Conservation (phyloP, 2,329 filamentous ascomycete genomes). For the Trichoderma lentiforme region DNA sequence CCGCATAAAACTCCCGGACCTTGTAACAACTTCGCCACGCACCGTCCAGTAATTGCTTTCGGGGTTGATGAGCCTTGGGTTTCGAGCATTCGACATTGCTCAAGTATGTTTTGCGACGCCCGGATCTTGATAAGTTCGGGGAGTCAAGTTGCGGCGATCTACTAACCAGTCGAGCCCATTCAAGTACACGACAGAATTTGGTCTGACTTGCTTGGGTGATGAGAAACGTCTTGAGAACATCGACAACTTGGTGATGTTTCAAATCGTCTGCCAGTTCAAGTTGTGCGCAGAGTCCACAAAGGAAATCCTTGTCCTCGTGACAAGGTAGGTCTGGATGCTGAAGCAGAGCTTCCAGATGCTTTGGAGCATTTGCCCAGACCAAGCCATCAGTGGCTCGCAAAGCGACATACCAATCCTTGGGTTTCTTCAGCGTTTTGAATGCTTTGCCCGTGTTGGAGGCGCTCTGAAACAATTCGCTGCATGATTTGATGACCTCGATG, state of each 20-base stretch:
- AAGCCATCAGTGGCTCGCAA: background rate
- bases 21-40: background rate
- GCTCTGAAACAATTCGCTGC: background rate
- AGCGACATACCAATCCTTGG: background rate
- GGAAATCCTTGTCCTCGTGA: background rate
- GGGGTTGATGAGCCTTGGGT: background rate
- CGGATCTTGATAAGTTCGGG: background rate
- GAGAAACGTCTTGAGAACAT: background rate
- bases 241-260: background rate
- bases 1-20: background rate
- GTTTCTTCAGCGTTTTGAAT: background rate
- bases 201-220: background rate
- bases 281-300: background rate
- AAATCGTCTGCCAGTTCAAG: background rate
- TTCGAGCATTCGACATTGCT: background rate
- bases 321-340: background rate
- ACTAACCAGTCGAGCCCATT: background rate
- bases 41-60: background rate
- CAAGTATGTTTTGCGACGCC: background rate
- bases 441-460: background rate
- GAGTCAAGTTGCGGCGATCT: background rate
- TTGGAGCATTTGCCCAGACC: background rate
- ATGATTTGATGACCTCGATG: background rate
- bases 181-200: background rate
- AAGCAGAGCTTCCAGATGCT: background rate